Conservation (phyloP, 202 grass and related monocot genomes). For the Panicum hallii region DNA sequence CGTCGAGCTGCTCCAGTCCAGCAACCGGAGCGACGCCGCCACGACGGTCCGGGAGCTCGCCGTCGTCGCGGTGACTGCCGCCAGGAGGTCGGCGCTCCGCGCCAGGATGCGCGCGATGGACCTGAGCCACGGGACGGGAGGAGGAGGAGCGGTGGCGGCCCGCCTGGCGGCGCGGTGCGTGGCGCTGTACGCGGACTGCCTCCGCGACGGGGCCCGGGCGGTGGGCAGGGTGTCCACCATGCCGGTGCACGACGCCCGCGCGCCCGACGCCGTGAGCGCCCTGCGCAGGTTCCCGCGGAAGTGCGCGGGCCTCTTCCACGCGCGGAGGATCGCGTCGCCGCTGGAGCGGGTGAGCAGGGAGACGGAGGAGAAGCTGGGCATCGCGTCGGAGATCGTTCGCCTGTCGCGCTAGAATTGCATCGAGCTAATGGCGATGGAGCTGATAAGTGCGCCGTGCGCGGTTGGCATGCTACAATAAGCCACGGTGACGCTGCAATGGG, state of each 20-base stretch:
- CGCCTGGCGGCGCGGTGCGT: neutral
- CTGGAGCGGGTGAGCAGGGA: neutral
- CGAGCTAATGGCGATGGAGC: neutral
- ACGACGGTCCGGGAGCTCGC: neutral
- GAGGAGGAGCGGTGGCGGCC: neutral
- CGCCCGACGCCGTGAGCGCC: neutral
- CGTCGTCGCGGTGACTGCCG: neutral
- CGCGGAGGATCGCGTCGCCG: neutral
- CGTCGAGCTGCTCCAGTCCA: constrained; percentile 1
- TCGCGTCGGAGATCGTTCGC: constrained; percentile 8
- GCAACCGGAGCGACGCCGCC: neutral
- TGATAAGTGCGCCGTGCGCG: neutral
- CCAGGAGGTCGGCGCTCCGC: neutral
- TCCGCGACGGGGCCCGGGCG: neutral
- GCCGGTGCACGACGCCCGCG: neutral
- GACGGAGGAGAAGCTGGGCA: neutral
- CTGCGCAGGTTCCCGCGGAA: neutral
- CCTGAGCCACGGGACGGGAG: neutral
- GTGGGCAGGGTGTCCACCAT: neutral
- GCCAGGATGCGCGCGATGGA: neutral
- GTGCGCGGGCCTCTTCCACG: neutral
- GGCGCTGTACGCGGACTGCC: neutral
- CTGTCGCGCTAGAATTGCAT: neutral
- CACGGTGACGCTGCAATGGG: no score
- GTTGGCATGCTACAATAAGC: neutral